These are phyloP conservation scores for Eucalyptus rudis DNA, from an alignment of 345 rosid genomes.

Conservation along the genomic window DNA sequence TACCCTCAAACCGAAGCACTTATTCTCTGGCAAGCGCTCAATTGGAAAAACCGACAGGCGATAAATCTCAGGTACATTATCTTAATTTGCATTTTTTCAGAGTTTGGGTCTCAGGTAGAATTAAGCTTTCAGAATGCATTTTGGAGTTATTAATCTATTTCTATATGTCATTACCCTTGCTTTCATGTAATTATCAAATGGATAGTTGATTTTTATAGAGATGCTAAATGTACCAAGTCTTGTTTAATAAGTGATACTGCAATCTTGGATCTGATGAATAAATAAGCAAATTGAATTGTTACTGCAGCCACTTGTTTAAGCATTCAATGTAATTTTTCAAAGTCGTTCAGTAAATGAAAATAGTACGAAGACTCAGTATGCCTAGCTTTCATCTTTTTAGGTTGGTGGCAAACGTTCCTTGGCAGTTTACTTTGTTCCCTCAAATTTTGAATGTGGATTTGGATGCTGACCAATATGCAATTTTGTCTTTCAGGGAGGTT, in stretches of 20 bases:
- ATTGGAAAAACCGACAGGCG: conserved; percentile 49
- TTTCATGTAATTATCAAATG: background rate
- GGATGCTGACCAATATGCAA: background rate
- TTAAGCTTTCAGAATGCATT: background rate
- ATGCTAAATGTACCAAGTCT: background rate
- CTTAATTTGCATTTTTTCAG: background rate
- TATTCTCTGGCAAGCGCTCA: conserved; percentile 68
- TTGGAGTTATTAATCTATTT: background rate
- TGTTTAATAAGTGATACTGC: background rate
- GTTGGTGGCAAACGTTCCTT: background rate
- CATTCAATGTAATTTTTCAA: background rate
- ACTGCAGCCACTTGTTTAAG: background rate
- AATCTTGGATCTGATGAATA: background rate
- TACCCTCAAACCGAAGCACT: conserved; percentile 48
- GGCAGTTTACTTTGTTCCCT: background rate
- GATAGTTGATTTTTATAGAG: background rate
- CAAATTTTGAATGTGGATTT: background rate
- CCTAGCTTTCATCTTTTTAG: background rate
- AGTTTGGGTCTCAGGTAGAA: background rate
- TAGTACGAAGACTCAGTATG: background rate
- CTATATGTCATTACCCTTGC: background rate
- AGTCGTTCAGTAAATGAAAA: background rate
- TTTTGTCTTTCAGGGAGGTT: background rate
- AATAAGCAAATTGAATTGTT: background rate
- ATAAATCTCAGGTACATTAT: background rate